These are phyloP conservation scores for Naganishia vaughanmartiniae DNA, from an alignment of 768 basidiomycete species.

Conservation along the genomic window DNA sequence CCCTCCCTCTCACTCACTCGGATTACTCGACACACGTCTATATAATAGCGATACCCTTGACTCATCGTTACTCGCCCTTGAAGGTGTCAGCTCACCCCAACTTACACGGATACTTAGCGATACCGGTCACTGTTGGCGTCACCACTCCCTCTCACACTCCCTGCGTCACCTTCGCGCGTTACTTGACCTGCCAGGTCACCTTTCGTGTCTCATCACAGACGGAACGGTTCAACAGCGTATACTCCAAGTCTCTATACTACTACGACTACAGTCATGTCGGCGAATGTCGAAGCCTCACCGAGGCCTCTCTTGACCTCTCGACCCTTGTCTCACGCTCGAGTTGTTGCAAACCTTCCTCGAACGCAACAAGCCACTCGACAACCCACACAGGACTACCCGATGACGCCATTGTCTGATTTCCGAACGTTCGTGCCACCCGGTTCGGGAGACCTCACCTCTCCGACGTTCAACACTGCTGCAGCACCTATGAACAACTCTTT, in stretches of 20 bases:
- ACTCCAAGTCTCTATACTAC: not conserved
- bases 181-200: not conserved
- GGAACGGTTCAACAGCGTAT: not conserved
- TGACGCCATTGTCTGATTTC: not conserved
- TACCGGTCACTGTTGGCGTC: not conserved
- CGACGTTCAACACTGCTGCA: not conserved
- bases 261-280: not conserved
- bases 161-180: not conserved
- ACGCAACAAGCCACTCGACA: not conserved
- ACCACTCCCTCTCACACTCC: not conserved
- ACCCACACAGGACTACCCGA: not conserved
- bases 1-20: too few species aligned
- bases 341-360: not conserved
- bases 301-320: slow-evolving; percentile 6
- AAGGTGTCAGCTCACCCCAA: too few species aligned
- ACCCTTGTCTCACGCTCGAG: slow-evolving; percentile 13
- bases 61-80: too few species aligned
- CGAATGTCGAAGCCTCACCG: not conserved
- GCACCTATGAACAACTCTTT: not conserved
- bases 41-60: too few species aligned
- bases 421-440: not conserved
- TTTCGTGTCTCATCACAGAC: not conserved
- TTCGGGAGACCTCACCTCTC: not conserved
- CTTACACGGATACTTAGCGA: too few species aligned
- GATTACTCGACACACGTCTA: too few species aligned